A percentile compares a stretch with the other conserved stretches of the same genome.
Evolutionary conservation across 441 rosid species (phyloP).

Genomic region (Populus hybrid): DNA sequence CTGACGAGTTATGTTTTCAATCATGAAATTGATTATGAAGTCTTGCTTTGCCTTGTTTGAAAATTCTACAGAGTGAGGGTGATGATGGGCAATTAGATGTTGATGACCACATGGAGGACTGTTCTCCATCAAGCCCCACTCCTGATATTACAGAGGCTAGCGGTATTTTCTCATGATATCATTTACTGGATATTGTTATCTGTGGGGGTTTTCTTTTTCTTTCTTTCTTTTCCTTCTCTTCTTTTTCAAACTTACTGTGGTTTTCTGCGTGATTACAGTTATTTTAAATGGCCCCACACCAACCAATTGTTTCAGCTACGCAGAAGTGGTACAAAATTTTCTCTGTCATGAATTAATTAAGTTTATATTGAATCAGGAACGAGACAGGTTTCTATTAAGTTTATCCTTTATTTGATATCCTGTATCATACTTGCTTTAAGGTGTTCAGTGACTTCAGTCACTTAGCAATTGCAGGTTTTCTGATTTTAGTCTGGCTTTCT

Average conservation of each 20-base stretch:
- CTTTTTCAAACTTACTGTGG: slow-evolving; percentile 21
- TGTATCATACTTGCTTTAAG: not conserved
- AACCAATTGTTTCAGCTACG: slow-evolving; percentile 31
- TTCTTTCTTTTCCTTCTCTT: too few species aligned
- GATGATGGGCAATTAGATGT: slow-evolving; percentile 16
- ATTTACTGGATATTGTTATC: not conserved
- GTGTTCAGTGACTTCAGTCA: not conserved
- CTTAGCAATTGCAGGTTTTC: not conserved
- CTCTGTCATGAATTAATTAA: slow-evolving; percentile 11
- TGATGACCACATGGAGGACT: slow-evolving; percentile 47
- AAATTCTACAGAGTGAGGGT: slow-evolving; percentile 47
- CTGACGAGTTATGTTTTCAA: slow-evolving; percentile 14
- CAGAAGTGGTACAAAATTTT: slow-evolving; percentile 51
- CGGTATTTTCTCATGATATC: slow-evolving; percentile 33
- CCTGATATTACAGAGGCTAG: slow-evolving; percentile 47
- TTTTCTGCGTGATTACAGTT: slow-evolving; percentile 43
- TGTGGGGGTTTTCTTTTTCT: too few species aligned
- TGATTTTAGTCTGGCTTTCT: not conserved
- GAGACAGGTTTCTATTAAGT: not conserved
- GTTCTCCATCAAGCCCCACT: slow-evolving; percentile 45
- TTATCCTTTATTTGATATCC: not conserved
- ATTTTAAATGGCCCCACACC: slow-evolving; percentile 34
- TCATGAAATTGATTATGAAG: not conserved
- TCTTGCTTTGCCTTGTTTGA: slow-evolving; percentile 13
- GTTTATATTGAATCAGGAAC: slow-evolving; percentile 2